These are phyloP conservation scores for Fraxinus sp. DNA, from an alignment of 305 asterid genomes.

Conservation along the genomic window DNA sequence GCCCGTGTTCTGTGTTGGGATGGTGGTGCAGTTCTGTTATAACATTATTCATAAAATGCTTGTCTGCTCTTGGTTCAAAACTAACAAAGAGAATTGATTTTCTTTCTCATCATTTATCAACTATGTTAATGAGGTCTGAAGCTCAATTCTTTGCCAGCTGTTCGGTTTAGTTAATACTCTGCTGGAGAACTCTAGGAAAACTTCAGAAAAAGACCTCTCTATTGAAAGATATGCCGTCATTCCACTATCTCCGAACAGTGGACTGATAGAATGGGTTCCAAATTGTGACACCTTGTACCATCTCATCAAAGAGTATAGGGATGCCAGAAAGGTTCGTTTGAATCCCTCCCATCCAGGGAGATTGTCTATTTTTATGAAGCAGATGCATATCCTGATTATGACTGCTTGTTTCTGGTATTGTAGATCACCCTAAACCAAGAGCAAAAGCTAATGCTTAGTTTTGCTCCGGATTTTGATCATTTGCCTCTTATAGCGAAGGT, in stretches of 20 bases:
- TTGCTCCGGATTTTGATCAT: constrained; percentile 97
- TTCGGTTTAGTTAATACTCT: constrained; percentile 93
- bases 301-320: constrained; percentile 94
- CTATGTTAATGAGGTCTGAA: constrained; percentile 30
- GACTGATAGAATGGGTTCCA: constrained; percentile 97
- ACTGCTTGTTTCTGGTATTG: constrained; percentile 30
- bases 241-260: constrained; percentile 96
- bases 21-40: constrained; percentile 7
- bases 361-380: constrained; percentile 8
- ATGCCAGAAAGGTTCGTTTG: constrained; percentile 80
- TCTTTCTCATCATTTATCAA: constrained; percentile 12
- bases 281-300: constrained; percentile 94
- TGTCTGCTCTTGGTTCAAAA: background rate
- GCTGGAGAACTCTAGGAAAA: constrained; percentile 84
- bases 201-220: constrained; percentile 89
- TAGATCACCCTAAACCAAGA: constrained; percentile 94
- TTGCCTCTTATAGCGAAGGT: constrained; percentile 92
- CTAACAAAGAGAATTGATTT: background rate
- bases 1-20: background rate
- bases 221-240: constrained; percentile 90
- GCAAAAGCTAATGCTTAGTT: constrained; percentile 93
- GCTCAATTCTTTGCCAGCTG: constrained; percentile 51
- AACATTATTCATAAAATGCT: constrained; percentile 3
- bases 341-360: background rate
- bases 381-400: constrained; percentile 29